Evolutionary conservation across 148 eudicot species (phyloP).

Genomic region (Camellia granthamiana): DNA sequence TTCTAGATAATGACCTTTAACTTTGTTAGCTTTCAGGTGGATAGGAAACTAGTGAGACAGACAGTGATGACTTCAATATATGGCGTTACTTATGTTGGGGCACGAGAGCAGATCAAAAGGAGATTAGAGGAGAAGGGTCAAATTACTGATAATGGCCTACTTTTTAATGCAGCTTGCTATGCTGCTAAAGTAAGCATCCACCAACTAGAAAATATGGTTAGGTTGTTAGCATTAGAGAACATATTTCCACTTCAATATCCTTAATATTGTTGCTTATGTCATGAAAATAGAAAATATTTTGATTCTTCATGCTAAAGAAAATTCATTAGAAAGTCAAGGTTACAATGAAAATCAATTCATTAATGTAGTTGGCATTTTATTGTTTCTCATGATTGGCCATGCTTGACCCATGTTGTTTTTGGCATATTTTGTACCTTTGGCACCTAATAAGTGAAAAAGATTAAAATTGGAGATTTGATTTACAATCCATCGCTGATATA

Average conservation of each 20-base stretch:
- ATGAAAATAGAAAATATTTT: neutral
- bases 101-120: conserved; percentile 84
- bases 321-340: neutral
- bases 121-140: conserved; percentile 81
- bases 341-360: neutral
- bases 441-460: too few relatives aligned
- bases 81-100: conserved; percentile 89
- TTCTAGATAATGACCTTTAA: conserved; percentile 4
- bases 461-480: too few relatives aligned
- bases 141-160: conserved; percentile 67
- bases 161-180: conserved; percentile 74
- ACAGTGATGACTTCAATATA: conserved; percentile 96
- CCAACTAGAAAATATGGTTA: neutral
- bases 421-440: too few relatives aligned
- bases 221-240: neutral
- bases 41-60: conserved; percentile 83
- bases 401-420: too few relatives aligned
- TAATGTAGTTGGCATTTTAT: neutral
- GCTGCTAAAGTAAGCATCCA: conserved; percentile 67
- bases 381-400: neutral
- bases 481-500: too few relatives aligned
- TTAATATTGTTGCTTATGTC: conserved; percentile 1
- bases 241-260: neutral
- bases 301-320: neutral
- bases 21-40: conserved; percentile 55